Evolutionary conservation across 1,284 basidiomycete species (phyloP).

Genomic region (Leccinum subrobustum): DNA sequence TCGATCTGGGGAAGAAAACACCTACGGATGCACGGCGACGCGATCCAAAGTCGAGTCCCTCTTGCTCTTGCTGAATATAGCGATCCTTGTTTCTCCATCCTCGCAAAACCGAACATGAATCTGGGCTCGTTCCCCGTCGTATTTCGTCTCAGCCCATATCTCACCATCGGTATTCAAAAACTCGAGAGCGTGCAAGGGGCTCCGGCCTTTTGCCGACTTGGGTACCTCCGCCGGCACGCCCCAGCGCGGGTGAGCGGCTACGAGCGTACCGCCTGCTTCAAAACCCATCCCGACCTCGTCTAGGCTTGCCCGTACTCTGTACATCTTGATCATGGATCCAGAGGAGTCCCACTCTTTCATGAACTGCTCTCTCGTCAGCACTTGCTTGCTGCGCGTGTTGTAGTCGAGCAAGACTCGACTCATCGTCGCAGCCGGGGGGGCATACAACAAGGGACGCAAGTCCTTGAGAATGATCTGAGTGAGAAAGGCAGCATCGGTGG

Average conservation of each 20-base stretch:
- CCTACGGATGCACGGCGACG: slow-evolving; percentile 62
- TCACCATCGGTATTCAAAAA: slow-evolving; percentile 43
- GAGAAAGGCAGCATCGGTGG: slow-evolving; percentile 62
- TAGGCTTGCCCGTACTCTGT: slow-evolving; percentile 53
- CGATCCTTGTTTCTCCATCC: slow-evolving; percentile 48
- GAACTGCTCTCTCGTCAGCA: slow-evolving; percentile 60
- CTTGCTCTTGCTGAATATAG: slow-evolving; percentile 83
- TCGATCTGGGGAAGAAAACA: slow-evolving; percentile 3
- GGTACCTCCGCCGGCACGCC: slow-evolving; percentile 70
- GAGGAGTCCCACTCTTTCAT: slow-evolving; percentile 73
- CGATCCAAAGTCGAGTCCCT: slow-evolving; percentile 79
- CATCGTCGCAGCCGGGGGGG: slow-evolving; percentile 45
- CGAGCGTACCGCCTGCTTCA: slow-evolving; percentile 37
- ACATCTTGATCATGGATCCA: slow-evolving; percentile 54
- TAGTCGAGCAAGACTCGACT: slow-evolving; percentile 50
- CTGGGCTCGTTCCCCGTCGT: slow-evolving; percentile 88
- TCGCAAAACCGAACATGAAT: slow-evolving; percentile 67
- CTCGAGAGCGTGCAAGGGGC: slow-evolving; percentile 54
- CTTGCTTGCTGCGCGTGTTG: slow-evolving; percentile 54
- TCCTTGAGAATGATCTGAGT: slow-evolving; percentile 86
- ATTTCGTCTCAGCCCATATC: slow-evolving; percentile 87
- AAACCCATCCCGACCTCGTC: slow-evolving; percentile 57
- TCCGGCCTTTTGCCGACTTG: slow-evolving; percentile 72
- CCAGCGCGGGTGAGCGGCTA: slow-evolving; percentile 30
- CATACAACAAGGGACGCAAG: slow-evolving; percentile 73